Percentiles rank a stretch among this genome's conserved stretches.
phyloP scores from a whole-genome alignment of 1,284 basidiomycete species.

The Ustilago trichophora region DNA sequence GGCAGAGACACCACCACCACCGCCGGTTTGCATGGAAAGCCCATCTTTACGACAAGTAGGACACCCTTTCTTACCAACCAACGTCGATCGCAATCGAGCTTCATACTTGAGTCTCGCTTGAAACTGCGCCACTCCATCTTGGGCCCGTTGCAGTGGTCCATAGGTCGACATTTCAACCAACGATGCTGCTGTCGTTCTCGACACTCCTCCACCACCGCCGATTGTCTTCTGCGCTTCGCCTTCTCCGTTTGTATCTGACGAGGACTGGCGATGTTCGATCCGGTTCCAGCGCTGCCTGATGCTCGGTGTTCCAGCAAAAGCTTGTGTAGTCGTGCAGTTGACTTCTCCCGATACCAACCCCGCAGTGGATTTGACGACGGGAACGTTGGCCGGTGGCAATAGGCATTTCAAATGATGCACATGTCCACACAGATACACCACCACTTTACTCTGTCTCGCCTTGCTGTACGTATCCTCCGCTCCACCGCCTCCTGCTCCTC shows the following conservation, averaged over 20 bases:
- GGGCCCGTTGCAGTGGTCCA: constrained; percentile 27
- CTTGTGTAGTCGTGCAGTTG: constrained; percentile 34
- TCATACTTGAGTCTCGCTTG: constrained; percentile 41
- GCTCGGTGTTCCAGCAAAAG: constrained; percentile 17
- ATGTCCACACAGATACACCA: constrained; percentile 61
- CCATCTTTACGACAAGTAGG: constrained; percentile 32
- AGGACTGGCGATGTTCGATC: constrained; percentile 1
- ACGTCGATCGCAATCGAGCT: constrained; percentile 27
- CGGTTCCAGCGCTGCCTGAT: constrained; percentile 27
- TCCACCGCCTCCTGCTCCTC: neutral
- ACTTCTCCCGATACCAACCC: neutral
- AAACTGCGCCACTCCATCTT: constrained; percentile 20
- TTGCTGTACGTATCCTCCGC: constrained; percentile 10
- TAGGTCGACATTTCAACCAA: constrained; percentile 22
- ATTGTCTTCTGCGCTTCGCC: too few species aligned
- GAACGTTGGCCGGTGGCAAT: constrained; percentile 26
- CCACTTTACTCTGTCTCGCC: constrained; percentile 17
- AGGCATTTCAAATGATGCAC: constrained; percentile 55
- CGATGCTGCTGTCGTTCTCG: too few species aligned
- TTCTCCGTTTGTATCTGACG: too few species aligned
- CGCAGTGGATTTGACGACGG: neutral
- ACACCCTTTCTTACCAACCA: constrained; percentile 31
- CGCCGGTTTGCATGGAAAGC: too few species aligned
- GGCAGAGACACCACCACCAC: too few species aligned
- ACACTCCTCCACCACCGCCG: too few species aligned